Percentiles rank a stretch among this genome's conserved stretches.
Conservation (phyloP, 257 asterid genomes). For the Przewalskia tangutica region DNA sequence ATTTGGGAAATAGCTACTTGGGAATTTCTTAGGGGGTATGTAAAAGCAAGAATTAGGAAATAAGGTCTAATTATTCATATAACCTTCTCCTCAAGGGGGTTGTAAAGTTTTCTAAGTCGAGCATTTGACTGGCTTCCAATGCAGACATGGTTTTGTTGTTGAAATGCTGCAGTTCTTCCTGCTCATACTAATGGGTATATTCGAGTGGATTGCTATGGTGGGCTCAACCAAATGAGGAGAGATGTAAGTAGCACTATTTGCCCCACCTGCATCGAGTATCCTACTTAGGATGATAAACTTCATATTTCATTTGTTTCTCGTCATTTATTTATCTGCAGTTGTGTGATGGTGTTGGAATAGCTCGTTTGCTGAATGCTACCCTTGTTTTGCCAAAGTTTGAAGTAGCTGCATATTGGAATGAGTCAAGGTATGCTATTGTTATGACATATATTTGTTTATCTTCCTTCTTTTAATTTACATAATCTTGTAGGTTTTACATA, state of each 20-base stretch:
- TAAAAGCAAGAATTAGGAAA: neutral
- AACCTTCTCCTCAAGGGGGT: neutral
- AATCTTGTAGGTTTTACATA: neutral
- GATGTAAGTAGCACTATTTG: constrained; percentile 49
- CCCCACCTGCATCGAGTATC: neutral
- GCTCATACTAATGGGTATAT: constrained; percentile 73
- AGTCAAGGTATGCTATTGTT: constrained; percentile 49
- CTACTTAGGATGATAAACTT: neutral
- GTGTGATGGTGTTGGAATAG: constrained; percentile 97
- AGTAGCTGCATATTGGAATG: constrained; percentile 98
- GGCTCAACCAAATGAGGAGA: constrained; percentile 99
- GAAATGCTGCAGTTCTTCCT: constrained; percentile 94
- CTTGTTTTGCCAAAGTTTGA: constrained; percentile 92
- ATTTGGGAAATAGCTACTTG: neutral
- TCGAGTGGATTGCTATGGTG: constrained; percentile 98
- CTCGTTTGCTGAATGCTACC: constrained; percentile 93
- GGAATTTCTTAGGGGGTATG: neutral
- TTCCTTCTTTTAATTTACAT: neutral
- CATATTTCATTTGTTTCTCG: neutral
- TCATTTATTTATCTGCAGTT: constrained; percentile 37
- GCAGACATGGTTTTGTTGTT: constrained; percentile 92
- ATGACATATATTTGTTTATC: neutral
- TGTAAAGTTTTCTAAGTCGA: constrained; percentile 33
- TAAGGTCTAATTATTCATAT: neutral
- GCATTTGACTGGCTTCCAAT: constrained; percentile 57